A percentile compares a stretch with the other conserved stretches of the same genome.
phyloP scores from a whole-genome alignment of 108 stramenopile genomes.

The Cyclotella kingstonii region DNA sequence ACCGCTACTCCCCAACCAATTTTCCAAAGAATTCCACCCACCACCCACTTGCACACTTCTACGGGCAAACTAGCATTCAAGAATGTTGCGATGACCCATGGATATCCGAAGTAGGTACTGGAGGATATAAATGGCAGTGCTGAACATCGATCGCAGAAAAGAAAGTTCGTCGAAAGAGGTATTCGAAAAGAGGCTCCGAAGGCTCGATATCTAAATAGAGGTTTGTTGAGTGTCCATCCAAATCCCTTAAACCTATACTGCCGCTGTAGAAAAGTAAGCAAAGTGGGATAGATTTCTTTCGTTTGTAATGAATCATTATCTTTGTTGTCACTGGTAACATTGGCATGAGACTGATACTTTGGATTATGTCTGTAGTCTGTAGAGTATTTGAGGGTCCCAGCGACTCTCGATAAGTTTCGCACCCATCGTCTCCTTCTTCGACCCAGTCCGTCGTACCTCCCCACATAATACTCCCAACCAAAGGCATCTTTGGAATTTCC shows the following conservation, averaged over 20 bases:
- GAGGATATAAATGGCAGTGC: constrained; percentile 51
- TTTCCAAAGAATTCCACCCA: constrained; percentile 37
- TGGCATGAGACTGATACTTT: background rate
- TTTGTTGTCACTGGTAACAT: constrained; percentile 6
- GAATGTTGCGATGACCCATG: constrained; percentile 50
- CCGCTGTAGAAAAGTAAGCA: constrained; percentile 33
- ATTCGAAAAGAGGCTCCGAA: constrained; percentile 61
- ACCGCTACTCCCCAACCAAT: constrained; percentile 26
- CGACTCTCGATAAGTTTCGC: constrained; percentile 32
- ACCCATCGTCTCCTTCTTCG: constrained; percentile 69
- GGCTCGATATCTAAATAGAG: constrained; percentile 45
- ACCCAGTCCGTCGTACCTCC: constrained; percentile 43
- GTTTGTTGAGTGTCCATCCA: constrained; percentile 65
- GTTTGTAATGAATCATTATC: background rate
- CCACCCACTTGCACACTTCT: constrained; percentile 58
- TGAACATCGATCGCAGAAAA: constrained; percentile 58
- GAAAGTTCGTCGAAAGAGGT: constrained; percentile 64
- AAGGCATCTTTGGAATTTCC: constrained; percentile 48
- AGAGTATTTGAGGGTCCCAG: background rate
- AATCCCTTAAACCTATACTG: constrained; percentile 80
- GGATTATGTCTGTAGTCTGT: background rate
- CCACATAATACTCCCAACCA: constrained; percentile 75
- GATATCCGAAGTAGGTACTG: constrained; percentile 57
- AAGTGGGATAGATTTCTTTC: background rate
- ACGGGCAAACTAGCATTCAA: constrained; percentile 60